Percentiles rank a stretch among this genome's conserved stretches.
phyloP scores from a whole-genome alignment of 495 filamentous ascomycete species.

The Penicillium psychrofluorescens region DNA sequence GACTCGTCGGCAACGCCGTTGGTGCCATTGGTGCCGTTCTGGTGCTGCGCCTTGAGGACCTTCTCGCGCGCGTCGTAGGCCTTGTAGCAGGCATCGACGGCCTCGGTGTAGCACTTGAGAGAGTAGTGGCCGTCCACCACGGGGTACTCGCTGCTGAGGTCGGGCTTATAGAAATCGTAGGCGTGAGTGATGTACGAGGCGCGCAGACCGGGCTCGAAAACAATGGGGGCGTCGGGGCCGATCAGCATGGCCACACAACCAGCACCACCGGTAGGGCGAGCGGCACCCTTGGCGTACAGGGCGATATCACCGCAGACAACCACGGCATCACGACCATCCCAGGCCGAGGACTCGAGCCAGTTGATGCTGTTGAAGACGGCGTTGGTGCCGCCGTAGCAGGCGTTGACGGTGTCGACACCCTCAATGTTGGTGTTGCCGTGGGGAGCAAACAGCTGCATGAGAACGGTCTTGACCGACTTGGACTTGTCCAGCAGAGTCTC shows the following conservation, averaged over 20 bases:
- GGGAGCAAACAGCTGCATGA: slow-evolving; percentile 92
- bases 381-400: slow-evolving; percentile 98
- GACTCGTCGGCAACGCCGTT: slow-evolving; percentile 46
- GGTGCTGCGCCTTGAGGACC: slow-evolving; percentile 48
- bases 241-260: slow-evolving; percentile 92
- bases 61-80: slow-evolving; percentile 84
- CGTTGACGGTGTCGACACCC: slow-evolving; percentile 93
- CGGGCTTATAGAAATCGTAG: slow-evolving; percentile 99
- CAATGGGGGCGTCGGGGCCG: slow-evolving; percentile 86
- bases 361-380: slow-evolving; percentile 95
- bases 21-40: slow-evolving; percentile 58
- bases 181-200: slow-evolving; percentile 90
- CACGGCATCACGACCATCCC: slow-evolving; percentile 92
- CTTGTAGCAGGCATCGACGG: slow-evolving; percentile 93
- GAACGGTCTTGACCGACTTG: slow-evolving; percentile 98
- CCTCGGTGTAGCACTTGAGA: slow-evolving; percentile 89
- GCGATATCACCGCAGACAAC: slow-evolving; percentile 97
- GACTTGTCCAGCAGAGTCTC: slow-evolving; percentile 99
- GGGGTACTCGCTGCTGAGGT: slow-evolving; percentile 96
- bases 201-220: slow-evolving; percentile 85
- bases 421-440: slow-evolving; percentile 88
- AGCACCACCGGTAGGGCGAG: slow-evolving; percentile 91
- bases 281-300: slow-evolving; percentile 93
- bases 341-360: slow-evolving; percentile 96
- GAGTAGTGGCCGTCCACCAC: slow-evolving; percentile 96